Conservation (phyloP, 257 asterid genomes). For the Leptodermis oblonga region DNA sequence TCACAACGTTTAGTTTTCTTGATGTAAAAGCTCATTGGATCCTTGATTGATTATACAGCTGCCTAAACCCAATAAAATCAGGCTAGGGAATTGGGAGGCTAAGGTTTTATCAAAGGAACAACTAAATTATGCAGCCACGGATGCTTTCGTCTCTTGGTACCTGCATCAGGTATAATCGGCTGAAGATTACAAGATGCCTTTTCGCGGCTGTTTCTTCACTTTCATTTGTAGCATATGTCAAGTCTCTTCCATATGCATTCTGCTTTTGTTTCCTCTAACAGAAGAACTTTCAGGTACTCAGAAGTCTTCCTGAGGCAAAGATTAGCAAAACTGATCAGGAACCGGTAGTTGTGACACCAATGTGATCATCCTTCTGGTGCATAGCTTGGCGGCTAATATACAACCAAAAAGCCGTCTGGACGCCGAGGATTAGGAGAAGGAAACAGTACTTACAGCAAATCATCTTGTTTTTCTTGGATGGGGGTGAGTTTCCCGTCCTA, state of each 20-base stretch:
- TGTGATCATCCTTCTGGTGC: conserved; percentile 8
- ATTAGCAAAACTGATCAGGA: conserved; percentile 25
- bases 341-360: conserved; percentile 8
- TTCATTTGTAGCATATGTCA: background rate
- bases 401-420: background rate
- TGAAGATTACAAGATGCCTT: background rate
- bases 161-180: conserved; percentile 65
- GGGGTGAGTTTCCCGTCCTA: background rate
- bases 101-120: conserved; percentile 55
- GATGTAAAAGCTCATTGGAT: conserved; percentile 13
- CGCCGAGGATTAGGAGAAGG: background rate
- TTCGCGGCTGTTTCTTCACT: background rate
- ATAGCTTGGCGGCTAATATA: background rate
- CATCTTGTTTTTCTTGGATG: background rate
- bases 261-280: conserved; percentile 5
- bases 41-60: conserved; percentile 52
- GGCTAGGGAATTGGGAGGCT: conserved; percentile 94
- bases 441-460: background rate
- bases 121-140: conserved; percentile 79
- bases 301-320: conserved; percentile 43
- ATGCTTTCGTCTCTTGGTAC: conserved; percentile 83
- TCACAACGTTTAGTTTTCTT: background rate
- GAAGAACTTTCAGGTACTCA: conserved; percentile 44
- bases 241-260: background rate
- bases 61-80: conserved; percentile 65